These are phyloP conservation scores for Erodium moschatum DNA, from an alignment of 441 rosid genomes.

Conservation along the genomic window DNA sequence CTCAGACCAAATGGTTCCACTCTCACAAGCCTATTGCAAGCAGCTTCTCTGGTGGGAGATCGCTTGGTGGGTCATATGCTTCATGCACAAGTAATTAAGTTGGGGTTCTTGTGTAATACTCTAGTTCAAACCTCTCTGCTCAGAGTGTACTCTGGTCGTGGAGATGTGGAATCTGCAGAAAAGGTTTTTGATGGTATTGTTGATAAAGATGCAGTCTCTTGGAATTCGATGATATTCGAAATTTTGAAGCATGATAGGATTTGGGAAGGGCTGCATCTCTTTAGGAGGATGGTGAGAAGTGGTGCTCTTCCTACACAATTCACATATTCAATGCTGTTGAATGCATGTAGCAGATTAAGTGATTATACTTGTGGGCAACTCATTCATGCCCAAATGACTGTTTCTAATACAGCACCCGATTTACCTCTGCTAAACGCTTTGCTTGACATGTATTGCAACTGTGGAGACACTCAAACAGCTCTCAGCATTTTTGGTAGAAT, in stretches of 20 bases:
- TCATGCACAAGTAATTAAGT: conserved; percentile 45
- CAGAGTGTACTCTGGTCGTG: conserved; percentile 57
- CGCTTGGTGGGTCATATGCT: conserved; percentile 40
- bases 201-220: conserved; percentile 55
- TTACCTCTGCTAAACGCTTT: conserved; percentile 64
- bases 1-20: conserved; percentile 56
- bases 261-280: conserved; percentile 39
- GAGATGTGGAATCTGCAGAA: conserved; percentile 53
- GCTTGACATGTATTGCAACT: conserved; percentile 75
- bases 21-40: conserved; percentile 62
- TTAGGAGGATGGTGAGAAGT: conserved; percentile 41
- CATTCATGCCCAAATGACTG: conserved; percentile 46
- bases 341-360: conserved; percentile 52
- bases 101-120: conserved; percentile 38
- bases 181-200: conserved; percentile 37
- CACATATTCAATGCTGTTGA: conserved; percentile 62
- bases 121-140: conserved; percentile 66
- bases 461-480: conserved; percentile 42
- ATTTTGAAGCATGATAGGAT: conserved; percentile 50
- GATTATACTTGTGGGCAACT: conserved; percentile 37
- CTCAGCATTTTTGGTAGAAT: conserved; percentile 39
- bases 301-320: conserved; percentile 49
- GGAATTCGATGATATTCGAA: conserved; percentile 69
- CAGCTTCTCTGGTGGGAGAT: conserved; percentile 42
- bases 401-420: conserved; percentile 37